Evolutionary conservation across 176 grass and related monocot genomes (phyloP).

Genomic region (Dendrocalamus sinicus): DNA sequence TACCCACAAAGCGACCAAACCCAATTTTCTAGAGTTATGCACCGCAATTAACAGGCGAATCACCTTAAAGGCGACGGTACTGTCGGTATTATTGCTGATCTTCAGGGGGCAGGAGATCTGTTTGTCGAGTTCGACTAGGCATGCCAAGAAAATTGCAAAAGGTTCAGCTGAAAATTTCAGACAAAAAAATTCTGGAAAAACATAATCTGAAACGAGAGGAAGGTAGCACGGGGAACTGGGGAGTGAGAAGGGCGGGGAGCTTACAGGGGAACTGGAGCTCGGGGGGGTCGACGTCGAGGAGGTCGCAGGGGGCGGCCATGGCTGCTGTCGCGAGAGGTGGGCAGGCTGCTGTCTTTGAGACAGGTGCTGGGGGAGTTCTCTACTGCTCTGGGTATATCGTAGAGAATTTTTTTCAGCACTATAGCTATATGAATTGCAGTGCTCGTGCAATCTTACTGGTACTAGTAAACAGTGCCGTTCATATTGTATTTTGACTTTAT

Average conservation of each 20-base stretch:
- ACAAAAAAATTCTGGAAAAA: background rate
- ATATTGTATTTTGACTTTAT: no score
- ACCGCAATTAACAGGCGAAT: constrained; percentile 29
- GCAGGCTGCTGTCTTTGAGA: constrained; percentile 24
- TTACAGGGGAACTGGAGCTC: constrained; percentile 79
- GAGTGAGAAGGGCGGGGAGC: background rate
- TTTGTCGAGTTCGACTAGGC: constrained; percentile 65
- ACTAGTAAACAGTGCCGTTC: no score
- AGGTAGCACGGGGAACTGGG: background rate
- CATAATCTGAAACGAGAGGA: constrained; percentile 4
- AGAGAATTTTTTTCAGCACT: background rate
- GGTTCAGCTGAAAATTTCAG: constrained; percentile 8
- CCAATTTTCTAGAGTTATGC: constrained; percentile 38
- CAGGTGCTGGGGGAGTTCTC: background rate
- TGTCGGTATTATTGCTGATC: constrained; percentile 58
- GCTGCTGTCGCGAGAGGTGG: constrained; percentile 21
- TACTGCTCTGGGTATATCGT: background rate
- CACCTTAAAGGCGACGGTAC: constrained; percentile 77
- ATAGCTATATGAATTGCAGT: no score
- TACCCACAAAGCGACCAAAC: background rate
- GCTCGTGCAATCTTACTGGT: background rate
- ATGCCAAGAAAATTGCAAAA: constrained; percentile 32
- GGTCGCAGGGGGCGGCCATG: constrained; percentile 62
- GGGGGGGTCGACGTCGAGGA: constrained; percentile 61
- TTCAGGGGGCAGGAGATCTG: constrained; percentile 74